Conservation (phyloP, 1,139 yeast species). For the Arxiozyma bovina region DNA sequence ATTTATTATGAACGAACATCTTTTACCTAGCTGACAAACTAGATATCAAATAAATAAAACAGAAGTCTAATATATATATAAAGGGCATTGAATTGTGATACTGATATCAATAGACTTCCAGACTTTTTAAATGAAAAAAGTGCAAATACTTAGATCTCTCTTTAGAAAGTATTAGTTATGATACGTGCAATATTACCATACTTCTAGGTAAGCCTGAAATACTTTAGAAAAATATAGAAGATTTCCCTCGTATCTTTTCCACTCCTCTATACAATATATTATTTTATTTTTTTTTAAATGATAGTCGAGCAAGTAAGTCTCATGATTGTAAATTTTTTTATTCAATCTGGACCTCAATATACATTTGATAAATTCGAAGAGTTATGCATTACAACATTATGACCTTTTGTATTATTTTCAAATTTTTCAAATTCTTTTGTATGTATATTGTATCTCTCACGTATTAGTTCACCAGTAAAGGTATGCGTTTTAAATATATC, state of each 20-base stretch:
- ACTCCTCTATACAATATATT: too few relatives aligned
- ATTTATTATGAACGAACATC: too few relatives aligned
- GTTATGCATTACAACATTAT: slow-evolving; percentile 9
- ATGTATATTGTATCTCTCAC: slow-evolving; percentile 19
- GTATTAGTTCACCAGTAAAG: slow-evolving; percentile 20
- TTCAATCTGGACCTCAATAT: slow-evolving; percentile 1
- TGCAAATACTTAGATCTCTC: too few relatives aligned
- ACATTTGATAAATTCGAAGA: slow-evolving; percentile 4
- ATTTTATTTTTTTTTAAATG: too few relatives aligned
- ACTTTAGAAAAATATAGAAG: too few relatives aligned
- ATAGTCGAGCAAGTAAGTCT: not conserved
- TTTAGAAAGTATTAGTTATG: too few relatives aligned
- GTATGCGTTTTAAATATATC: slow-evolving; percentile 25
- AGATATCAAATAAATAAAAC: not conserved
- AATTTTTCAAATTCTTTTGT: slow-evolving; percentile 20
- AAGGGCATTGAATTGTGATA: too few relatives aligned
- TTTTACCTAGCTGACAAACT: not conserved
- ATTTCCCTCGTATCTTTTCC: too few relatives aligned
- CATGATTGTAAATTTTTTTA: not conserved
- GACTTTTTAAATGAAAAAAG: too few relatives aligned
- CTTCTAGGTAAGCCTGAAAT: too few relatives aligned
- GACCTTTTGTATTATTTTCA: slow-evolving; percentile 4
- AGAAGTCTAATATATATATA: not conserved
- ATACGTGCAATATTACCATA: too few relatives aligned
- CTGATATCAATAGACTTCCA: too few relatives aligned